A percentile compares a stretch with the other conserved stretches of the same genome.
These are phyloP conservation scores for Phalaenopsis equestris DNA, from an alignment of 106 monocot genomes.

Conservation along the genomic window DNA sequence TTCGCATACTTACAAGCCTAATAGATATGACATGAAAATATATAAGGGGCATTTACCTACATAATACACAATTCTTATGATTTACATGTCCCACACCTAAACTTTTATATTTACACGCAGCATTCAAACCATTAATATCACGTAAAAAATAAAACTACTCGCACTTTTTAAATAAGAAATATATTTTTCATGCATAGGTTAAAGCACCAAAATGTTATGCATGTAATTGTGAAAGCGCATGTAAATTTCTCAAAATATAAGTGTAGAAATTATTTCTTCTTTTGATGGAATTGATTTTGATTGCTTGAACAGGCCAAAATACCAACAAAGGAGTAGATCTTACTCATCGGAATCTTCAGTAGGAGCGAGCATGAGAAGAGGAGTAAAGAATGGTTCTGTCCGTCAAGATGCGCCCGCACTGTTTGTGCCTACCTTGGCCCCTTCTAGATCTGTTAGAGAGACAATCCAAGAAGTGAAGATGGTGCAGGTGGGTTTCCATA, in stretches of 20 bases:
- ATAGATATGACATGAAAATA: background rate
- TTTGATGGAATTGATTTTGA: background rate
- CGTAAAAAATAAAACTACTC: no score
- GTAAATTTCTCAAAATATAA: background rate
- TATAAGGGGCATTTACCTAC: no score
- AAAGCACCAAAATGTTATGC: no score
- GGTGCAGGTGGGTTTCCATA: slow-evolving; percentile 57
- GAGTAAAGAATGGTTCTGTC: slow-evolving; percentile 15
- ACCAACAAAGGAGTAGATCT: slow-evolving; percentile 46
- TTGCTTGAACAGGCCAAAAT: slow-evolving; percentile 52
- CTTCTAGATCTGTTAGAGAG: slow-evolving; percentile 84
- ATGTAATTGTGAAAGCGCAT: no score
- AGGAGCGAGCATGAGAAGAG: slow-evolving; percentile 29
- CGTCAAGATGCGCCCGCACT: slow-evolving; percentile 53
- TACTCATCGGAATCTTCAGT: slow-evolving; percentile 47
- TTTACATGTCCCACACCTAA: no score
- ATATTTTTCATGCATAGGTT: no score
- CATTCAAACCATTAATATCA: no score
- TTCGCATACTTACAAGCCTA: background rate
- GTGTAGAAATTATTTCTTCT: background rate
- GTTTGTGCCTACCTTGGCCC: slow-evolving; percentile 71
- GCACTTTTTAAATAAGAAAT: no score
- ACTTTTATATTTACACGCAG: no score
- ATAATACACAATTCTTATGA: no score
- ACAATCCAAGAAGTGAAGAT: slow-evolving; percentile 89